Conservation (phyloP, 192 early-diverging fungal species). For the Linnemannia zychae region DNA sequence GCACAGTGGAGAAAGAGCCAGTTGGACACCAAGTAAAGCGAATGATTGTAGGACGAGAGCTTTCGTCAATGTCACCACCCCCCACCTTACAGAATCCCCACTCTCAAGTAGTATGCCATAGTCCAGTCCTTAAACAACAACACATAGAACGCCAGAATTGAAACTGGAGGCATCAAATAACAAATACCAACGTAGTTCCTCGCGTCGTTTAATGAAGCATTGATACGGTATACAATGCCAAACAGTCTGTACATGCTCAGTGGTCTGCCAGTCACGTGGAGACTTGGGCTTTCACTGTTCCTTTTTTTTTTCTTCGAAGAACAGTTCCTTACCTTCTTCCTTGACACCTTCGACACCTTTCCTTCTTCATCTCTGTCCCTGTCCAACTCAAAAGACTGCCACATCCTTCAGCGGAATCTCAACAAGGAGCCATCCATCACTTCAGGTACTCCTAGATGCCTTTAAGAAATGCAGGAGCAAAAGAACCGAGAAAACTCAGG, state of each 20-base stretch:
- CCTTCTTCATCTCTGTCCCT: neutral
- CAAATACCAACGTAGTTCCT: neutral
- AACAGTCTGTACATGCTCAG: no score
- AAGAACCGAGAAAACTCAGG: neutral
- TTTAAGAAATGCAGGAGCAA: neutral
- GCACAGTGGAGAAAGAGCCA: constrained; percentile 61
- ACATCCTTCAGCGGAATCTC: neutral
- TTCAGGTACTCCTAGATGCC: neutral
- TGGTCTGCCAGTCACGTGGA: constrained; percentile 8
- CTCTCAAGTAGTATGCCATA: neutral
- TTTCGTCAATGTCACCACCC: neutral
- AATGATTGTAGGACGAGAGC: neutral
- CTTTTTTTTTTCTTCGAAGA: neutral
- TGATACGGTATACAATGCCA: no score
- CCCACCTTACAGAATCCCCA: neutral
- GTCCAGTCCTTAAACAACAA: neutral
- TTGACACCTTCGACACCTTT: neutral
- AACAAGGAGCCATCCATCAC: neutral
- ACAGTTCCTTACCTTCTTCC: neutral
- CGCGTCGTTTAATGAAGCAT: neutral
- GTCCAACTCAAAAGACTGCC: no score
- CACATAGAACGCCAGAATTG: neutral
- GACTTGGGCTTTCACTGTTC: neutral
- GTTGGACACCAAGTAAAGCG: constrained; percentile 56
- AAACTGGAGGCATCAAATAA: neutral